phyloP scores from a whole-genome alignment of 352 stramenopile species.

The Globisporangium barbulae region DNA sequence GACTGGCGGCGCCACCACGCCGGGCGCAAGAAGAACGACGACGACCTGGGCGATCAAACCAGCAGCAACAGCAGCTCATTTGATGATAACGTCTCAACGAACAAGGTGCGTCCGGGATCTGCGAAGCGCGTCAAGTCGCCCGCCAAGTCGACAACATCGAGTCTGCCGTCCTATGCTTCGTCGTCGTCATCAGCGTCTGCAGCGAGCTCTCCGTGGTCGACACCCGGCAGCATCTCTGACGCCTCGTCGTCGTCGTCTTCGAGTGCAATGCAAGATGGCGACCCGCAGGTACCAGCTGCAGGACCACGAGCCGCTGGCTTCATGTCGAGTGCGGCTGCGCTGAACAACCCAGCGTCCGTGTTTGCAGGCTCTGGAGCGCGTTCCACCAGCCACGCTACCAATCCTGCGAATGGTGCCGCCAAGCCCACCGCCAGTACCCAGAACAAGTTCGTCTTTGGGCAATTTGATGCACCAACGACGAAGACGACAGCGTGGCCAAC shows the following conservation, averaged over 20 bases:
- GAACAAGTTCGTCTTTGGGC: conserved; percentile 1
- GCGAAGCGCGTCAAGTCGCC: conserved; percentile 10
- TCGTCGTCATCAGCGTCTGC: conserved; percentile 5
- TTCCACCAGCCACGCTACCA: too few species aligned
- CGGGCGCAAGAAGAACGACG: conserved; percentile 4
- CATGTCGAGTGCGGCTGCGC: background rate
- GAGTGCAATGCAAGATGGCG: background rate
- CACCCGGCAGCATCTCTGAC: background rate
- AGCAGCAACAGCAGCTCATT: conserved; percentile 7
- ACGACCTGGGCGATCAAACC: background rate
- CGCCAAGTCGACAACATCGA: conserved; percentile 1
- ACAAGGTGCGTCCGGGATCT: conserved; percentile 1
- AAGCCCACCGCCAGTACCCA: background rate
- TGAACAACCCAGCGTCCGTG: conserved; percentile 1
- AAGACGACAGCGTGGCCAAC: background rate
- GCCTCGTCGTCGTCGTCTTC: background rate
- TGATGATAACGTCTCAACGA: background rate
- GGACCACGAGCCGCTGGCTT: background rate
- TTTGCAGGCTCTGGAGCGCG: conserved; percentile 6
- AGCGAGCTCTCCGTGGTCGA: conserved; percentile 2
- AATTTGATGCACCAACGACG: background rate
- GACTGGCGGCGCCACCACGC: conserved; percentile 5
- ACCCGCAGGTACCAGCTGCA: background rate
- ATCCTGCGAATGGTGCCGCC: background rate
- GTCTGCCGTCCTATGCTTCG: conserved; percentile 7